Conservation (phyloP, 352 stramenopile genomes). For the Globisporangium solare region DNA sequence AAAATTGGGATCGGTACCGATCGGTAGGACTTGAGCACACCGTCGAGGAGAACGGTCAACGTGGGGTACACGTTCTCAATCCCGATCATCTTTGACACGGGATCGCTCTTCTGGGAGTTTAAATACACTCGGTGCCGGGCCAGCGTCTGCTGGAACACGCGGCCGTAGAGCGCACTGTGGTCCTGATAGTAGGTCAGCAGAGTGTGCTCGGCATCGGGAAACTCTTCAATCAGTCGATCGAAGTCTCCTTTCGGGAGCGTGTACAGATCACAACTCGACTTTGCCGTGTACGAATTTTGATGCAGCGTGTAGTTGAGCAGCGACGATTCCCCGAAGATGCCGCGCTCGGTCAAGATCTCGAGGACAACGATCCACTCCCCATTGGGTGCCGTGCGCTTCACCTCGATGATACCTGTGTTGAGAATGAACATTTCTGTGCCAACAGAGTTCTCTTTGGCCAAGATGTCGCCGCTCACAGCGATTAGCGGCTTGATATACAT, state of each 20-base stretch:
- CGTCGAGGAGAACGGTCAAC: slow-evolving; percentile 58
- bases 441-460: slow-evolving; percentile 56
- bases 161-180: slow-evolving; percentile 54
- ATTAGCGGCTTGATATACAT: slow-evolving; percentile 86
- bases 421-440: slow-evolving; percentile 84
- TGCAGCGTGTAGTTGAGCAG: slow-evolving; percentile 72
- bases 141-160: slow-evolving; percentile 65
- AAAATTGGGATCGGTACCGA: slow-evolving; percentile 55
- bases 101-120: slow-evolving; percentile 49
- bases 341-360: slow-evolving; percentile 64
- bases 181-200: slow-evolving; percentile 58
- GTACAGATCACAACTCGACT: slow-evolving; percentile 70
- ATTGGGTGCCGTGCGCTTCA: slow-evolving; percentile 48
- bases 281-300: slow-evolving; percentile 71
- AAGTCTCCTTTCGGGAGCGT: slow-evolving; percentile 80
- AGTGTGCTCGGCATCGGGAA: slow-evolving; percentile 60
- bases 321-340: slow-evolving; percentile 64
- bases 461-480: slow-evolving; percentile 54
- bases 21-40: slow-evolving; percentile 52
- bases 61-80: slow-evolving; percentile 71
- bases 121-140: slow-evolving; percentile 62
- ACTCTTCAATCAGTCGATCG: slow-evolving; percentile 73
- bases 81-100: slow-evolving; percentile 42
- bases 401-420: slow-evolving; percentile 69
- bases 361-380: slow-evolving; percentile 67